A percentile compares a stretch with the other conserved stretches of the same genome.
Evolutionary conservation across 768 basidiomycete genomes (phyloP).

Genomic region (Xerocomellus amylosporus): DNA sequence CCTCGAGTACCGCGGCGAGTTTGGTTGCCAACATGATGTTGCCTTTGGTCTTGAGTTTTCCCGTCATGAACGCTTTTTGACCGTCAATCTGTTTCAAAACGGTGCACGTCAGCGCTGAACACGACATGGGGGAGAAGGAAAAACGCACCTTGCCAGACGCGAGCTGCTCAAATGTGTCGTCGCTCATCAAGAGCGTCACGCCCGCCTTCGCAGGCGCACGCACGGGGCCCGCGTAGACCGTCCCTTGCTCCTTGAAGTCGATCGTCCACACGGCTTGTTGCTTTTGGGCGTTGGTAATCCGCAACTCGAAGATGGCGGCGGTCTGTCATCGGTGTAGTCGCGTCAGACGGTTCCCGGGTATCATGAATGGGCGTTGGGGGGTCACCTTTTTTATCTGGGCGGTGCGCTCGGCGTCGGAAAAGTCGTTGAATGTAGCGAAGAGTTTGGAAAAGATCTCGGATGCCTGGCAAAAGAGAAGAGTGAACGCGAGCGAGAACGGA

Average conservation of each 20-base stretch:
- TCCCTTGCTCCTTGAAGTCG: constrained; percentile 84
- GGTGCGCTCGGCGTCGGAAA: constrained; percentile 61
- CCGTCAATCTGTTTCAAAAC: constrained; percentile 69
- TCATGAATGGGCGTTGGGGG: too few relatives aligned
- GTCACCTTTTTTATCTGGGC: constrained; percentile 69
- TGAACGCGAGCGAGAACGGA: not conserved
- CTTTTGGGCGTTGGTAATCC: constrained; percentile 69
- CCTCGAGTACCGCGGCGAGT: constrained; percentile 80
- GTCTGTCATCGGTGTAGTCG: constrained; percentile 42
- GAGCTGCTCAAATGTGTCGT: constrained; percentile 71
- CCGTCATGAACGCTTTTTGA: constrained; percentile 96
- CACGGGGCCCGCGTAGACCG: constrained; percentile 65
- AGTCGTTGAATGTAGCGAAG: constrained; percentile 47
- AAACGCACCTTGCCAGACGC: constrained; percentile 64
- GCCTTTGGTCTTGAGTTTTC: constrained; percentile 87
- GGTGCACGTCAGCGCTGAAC: not conserved
- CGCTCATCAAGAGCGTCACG: constrained; percentile 75
- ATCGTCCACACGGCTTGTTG: constrained; percentile 84
- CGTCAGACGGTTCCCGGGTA: not conserved
- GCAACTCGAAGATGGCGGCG: constrained; percentile 85
- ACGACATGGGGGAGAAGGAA: not conserved
- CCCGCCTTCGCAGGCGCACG: constrained; percentile 61
- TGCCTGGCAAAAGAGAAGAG: constrained; percentile 40
- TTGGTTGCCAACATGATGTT: constrained; percentile 96
- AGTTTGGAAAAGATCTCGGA: constrained; percentile 64